Conservation (phyloP, 495 filamentous ascomycete species). For the Aspergillus sparsus region DNA sequence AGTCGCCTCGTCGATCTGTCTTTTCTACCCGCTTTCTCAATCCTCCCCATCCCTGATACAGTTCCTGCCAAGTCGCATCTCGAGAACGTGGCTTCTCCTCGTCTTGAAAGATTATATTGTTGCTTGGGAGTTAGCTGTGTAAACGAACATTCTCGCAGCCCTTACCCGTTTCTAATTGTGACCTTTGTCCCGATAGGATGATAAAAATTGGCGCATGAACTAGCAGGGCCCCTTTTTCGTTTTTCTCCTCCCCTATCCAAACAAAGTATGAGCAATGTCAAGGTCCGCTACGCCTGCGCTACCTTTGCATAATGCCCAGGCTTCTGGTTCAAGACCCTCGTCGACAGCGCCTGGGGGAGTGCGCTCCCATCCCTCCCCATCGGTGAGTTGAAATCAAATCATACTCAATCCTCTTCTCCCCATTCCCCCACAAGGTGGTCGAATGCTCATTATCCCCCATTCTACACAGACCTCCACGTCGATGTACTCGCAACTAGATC, state of each 20-base stretch:
- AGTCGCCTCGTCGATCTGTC: slow-evolving; percentile 5
- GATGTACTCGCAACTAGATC: slow-evolving; percentile 62
- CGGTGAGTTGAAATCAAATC: slow-evolving; percentile 30
- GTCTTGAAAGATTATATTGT: not conserved
- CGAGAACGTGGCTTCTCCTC: slow-evolving; percentile 25
- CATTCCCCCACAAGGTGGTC: not conserved
- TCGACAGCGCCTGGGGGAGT: slow-evolving; percentile 40
- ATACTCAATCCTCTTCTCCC: not conserved
- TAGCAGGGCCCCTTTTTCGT: slow-evolving; percentile 21
- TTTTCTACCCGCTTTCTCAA: slow-evolving; percentile 17
- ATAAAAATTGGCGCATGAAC: slow-evolving; percentile 28
- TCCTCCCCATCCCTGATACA: slow-evolving; percentile 18
- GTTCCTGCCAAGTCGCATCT: slow-evolving; percentile 41
- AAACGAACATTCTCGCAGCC: not conserved
- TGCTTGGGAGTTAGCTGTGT: not conserved
- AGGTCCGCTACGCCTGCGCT: slow-evolving; percentile 59
- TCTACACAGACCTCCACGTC: slow-evolving; percentile 56
- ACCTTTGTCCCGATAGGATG: slow-evolving; percentile 34
- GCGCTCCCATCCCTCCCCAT: slow-evolving; percentile 35
- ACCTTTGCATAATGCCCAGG: slow-evolving; percentile 55
- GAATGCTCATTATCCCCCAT: slow-evolving; percentile 13
- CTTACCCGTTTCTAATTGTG: slow-evolving; percentile 14
- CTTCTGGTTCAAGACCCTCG: slow-evolving; percentile 35
- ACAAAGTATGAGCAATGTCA: slow-evolving; percentile 60
- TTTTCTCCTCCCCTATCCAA: slow-evolving; percentile 16